These are phyloP conservation scores for Alternaria triticimaculans DNA, from an alignment of 2,329 filamentous ascomycete genomes.

Conservation along the genomic window DNA sequence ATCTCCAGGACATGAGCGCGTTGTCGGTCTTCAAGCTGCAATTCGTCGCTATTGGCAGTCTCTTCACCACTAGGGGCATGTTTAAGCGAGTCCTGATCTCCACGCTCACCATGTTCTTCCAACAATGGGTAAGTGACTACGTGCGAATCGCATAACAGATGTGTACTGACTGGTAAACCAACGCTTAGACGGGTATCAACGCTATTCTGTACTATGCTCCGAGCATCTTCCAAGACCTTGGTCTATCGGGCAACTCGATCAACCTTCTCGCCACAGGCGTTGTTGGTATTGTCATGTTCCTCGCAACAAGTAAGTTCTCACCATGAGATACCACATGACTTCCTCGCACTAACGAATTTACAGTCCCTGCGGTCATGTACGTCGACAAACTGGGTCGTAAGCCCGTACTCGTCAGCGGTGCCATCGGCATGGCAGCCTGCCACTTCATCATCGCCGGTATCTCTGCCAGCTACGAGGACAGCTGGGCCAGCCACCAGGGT, in stretches of 20 bases:
- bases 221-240: slow-evolving; percentile 57
- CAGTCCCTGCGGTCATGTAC: slow-evolving; percentile 67
- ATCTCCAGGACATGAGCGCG: slow-evolving; percentile 64
- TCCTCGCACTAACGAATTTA: neutral
- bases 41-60: slow-evolving; percentile 68
- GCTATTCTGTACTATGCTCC: slow-evolving; percentile 58
- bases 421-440: slow-evolving; percentile 72
- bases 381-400: slow-evolving; percentile 72
- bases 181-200: slow-evolving; percentile 52
- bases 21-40: slow-evolving; percentile 63
- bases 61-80: slow-evolving; percentile 71
- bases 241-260: slow-evolving; percentile 53
- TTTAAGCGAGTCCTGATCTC: slow-evolving; percentile 70
- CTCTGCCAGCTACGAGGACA: slow-evolving; percentile 66
- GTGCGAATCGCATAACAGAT: accelerated
- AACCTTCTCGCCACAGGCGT: slow-evolving; percentile 73
- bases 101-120: slow-evolving; percentile 51
- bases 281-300: slow-evolving; percentile 73
- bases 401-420: slow-evolving; percentile 67
- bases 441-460: slow-evolving; percentile 76
- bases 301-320: slow-evolving; percentile 50
- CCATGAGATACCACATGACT: accelerated
- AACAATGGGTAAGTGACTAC: slow-evolving; percentile 42
- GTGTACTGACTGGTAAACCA: neutral
- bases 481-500: slow-evolving; percentile 62